phyloP scores from a whole-genome alignment of 1,139 yeast genomes.

The Oligophagozyma castellii region DNA sequence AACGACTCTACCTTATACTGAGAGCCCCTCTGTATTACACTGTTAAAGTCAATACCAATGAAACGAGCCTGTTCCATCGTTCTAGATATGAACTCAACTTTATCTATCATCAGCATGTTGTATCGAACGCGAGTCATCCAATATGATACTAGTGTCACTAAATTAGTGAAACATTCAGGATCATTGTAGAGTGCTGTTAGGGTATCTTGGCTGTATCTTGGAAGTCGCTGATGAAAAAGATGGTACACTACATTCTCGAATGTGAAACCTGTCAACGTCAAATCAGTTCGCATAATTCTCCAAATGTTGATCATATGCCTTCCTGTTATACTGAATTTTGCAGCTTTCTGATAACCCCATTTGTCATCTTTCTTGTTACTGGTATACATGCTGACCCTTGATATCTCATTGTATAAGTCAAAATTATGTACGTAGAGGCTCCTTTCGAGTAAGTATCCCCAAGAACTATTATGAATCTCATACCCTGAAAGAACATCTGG shows the following conservation, averaged over 20 bases:
- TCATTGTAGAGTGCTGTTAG: constrained; percentile 38
- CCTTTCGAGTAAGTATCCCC: constrained; percentile 83
- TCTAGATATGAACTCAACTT: constrained; percentile 53
- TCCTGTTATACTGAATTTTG: constrained; percentile 57
- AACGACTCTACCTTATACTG: constrained; percentile 89
- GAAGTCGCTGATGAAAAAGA: constrained; percentile 51
- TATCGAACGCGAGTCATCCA: constrained; percentile 36
- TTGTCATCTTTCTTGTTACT: constrained; percentile 49
- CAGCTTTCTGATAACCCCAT: constrained; percentile 76
- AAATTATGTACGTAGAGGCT: constrained; percentile 32
- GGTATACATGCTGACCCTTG: constrained; percentile 37
- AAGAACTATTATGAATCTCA: constrained; percentile 66
- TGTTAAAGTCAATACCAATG: constrained; percentile 79
- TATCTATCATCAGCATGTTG: constrained; percentile 38
- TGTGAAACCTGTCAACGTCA: constrained; percentile 53
- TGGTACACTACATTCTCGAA: constrained; percentile 67
- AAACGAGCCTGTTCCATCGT: constrained; percentile 77
- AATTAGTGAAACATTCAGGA: constrained; percentile 21
- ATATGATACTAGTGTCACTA: constrained; percentile 34
- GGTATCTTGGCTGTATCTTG: constrained; percentile 40
- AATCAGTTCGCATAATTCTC: constrained; percentile 55
- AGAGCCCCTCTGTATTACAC: constrained; percentile 81
- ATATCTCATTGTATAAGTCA: constrained; percentile 39
- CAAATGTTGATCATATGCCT: constrained; percentile 76
- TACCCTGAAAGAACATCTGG: constrained; percentile 85